Conservation (phyloP, 2,329 filamentous ascomycete species). For the Biscogniauxia sp. region DNA sequence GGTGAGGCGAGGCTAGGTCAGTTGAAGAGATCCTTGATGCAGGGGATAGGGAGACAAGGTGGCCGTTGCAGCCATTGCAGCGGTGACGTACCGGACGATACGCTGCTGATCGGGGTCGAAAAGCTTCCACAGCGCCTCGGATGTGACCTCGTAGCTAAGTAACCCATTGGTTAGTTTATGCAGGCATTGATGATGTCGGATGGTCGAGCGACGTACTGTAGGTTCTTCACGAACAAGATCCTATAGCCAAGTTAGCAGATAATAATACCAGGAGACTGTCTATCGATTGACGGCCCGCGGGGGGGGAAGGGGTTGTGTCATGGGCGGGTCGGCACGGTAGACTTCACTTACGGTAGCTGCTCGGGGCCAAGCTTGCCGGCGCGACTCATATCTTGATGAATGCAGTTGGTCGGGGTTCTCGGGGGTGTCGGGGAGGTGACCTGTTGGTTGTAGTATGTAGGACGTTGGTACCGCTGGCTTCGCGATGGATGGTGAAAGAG, state of each 20-base stretch:
- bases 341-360: slow-evolving; percentile 82
- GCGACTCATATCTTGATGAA: slow-evolving; percentile 85
- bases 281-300: neutral
- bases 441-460: slow-evolving; percentile 21
- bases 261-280: slow-evolving; percentile 21
- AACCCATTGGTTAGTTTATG: slow-evolving; percentile 12
- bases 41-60: neutral
- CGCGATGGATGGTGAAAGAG: slow-evolving; percentile 14
- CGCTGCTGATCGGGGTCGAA: slow-evolving; percentile 56
- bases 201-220: slow-evolving; percentile 64
- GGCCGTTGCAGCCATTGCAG: neutral
- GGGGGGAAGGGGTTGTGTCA: slow-evolving; percentile 23
- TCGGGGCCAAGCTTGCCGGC: slow-evolving; percentile 97
- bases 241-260: slow-evolving; percentile 50
- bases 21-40: slow-evolving; percentile 34
- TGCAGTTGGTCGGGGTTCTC: slow-evolving; percentile 17
- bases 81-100: slow-evolving; percentile 29
- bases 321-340: slow-evolving; percentile 22
- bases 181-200: neutral
- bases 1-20: slow-evolving; percentile 13
- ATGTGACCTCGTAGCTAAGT: slow-evolving; percentile 92
- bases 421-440: slow-evolving; percentile 12
- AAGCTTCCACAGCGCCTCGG: slow-evolving; percentile 96
- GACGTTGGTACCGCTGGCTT: slow-evolving; percentile 14
- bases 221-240: slow-evolving; percentile 99